These are phyloP conservation scores for Stylonectria norvegica DNA, from an alignment of 2,329 filamentous ascomycete genomes.

Conservation along the genomic window DNA sequence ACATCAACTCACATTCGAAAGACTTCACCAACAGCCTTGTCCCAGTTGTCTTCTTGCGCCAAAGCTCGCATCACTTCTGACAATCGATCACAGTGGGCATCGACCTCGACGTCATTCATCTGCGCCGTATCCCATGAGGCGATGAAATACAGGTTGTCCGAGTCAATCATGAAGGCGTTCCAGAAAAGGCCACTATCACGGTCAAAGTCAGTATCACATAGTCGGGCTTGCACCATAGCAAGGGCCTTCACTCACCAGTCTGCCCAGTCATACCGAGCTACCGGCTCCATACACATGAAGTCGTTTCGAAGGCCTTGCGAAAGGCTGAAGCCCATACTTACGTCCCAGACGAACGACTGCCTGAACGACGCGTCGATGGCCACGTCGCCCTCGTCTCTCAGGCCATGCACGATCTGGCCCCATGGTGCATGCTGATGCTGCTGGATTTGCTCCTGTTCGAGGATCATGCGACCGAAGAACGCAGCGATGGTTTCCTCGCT, in stretches of 20 bases:
- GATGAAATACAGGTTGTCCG: conserved; percentile 32
- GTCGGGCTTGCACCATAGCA: no score
- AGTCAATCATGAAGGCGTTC: conserved; percentile 37
- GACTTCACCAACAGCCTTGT: conserved; percentile 25
- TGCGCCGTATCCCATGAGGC: conserved; percentile 41
- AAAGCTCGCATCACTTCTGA: conserved; percentile 31
- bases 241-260: conserved; percentile 31
- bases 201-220: conserved; percentile 3
- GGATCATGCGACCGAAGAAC: conserved; percentile 27
- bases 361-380: conserved; percentile 34
- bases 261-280: conserved; percentile 36
- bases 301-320: conserved; percentile 12
- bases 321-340: conserved; percentile 30
- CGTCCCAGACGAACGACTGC: conserved; percentile 39
- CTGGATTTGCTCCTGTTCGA: conserved; percentile 24
- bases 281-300: conserved; percentile 27
- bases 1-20: conserved; percentile 20
- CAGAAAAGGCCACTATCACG: conserved; percentile 34
- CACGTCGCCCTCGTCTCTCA: conserved; percentile 32
- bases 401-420: conserved; percentile 29
- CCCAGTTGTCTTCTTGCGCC: conserved; percentile 26
- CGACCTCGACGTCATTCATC: conserved; percentile 32
- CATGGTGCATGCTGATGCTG: conserved; percentile 34
- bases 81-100: conserved; percentile 29
- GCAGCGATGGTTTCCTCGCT: conserved; percentile 24